Evolutionary conservation across 768 basidiomycete species (phyloP), one percentile per base, ranked within the genome.

Genomic region (Lactarius vividus): DNA sequence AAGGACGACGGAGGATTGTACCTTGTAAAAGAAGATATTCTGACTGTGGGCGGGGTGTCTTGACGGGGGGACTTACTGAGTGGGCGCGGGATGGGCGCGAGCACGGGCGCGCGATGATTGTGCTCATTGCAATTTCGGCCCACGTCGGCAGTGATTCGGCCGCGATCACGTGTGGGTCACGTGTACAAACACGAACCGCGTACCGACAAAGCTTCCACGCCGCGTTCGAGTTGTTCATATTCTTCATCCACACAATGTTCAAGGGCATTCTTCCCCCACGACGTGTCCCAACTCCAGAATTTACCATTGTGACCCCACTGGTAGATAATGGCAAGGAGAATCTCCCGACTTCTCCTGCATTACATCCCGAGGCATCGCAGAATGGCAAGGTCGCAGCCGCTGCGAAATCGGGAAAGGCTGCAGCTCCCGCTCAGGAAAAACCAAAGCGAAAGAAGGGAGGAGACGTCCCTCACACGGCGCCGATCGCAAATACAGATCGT

Each of bases 191-290:
- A 68, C 69, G 66, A 70, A 70, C 69, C 69, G 66, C 69, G 69
- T 64, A 7, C 18, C 9, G 20, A 10, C 44, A 57, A 44, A 28
- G 33, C 49, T n/a, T n/a, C n/a, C n/a, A n/a, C n/a, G n/a, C n/a
- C n/a, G 23, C 59, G 15, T 40, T 26, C n/a, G 9, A 44, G 23
- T 56, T 55, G 15, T 39, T n/a, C 28, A 35, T 59, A 35, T 59
- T 15, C 28, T 57, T 29, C 18, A 9, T 49, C 58, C 6, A 35
- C 39, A 75, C 74, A 72, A 93, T 93, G 91, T 92, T 93, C 81
- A 92, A 91, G 78, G 83, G 84, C 71, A 91, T 93, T 62, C 79
- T 92, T 40, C 87, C 88, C 1, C 82, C 86, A 11, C 86, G 88
- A 76, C 82, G 91, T 72, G 73, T 86, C 59, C 79, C 86, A 29